Evolutionary conservation across 768 basidiomycete genomes (phyloP).

Genomic region (Suillus discolor): DNA sequence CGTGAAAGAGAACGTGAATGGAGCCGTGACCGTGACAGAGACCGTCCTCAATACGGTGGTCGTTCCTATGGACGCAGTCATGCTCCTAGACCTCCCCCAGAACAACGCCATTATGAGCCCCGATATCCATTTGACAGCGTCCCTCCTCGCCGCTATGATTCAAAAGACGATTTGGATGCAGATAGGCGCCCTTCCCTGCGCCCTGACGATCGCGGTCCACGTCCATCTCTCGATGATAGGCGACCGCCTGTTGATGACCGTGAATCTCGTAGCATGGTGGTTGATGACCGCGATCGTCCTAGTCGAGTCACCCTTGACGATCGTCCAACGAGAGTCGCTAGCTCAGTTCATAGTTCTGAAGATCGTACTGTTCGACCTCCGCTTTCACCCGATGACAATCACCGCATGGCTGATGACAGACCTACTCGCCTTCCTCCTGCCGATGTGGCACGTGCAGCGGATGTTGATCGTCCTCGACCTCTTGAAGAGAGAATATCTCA

Average conservation of each 20-base stretch:
- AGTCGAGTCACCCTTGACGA: slow-evolving; percentile 32
- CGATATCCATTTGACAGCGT: slow-evolving; percentile 36
- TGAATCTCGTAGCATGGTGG: slow-evolving; percentile 18
- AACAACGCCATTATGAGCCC: slow-evolving; percentile 51
- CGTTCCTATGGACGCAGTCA: slow-evolving; percentile 43
- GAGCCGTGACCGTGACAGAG: slow-evolving; percentile 33
- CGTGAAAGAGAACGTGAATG: slow-evolving; percentile 35
- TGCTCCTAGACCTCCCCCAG: slow-evolving; percentile 45
- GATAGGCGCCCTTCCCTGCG: slow-evolving; percentile 28
- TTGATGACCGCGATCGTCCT: slow-evolving; percentile 24
- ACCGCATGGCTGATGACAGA: slow-evolving; percentile 18
- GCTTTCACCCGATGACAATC: slow-evolving; percentile 19
- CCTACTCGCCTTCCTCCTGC: slow-evolving; percentile 18
- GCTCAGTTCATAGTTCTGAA: slow-evolving; percentile 23
- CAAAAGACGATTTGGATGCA: slow-evolving; percentile 29
- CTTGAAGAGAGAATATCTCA: slow-evolving; percentile 45
- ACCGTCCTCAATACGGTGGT: slow-evolving; percentile 38
- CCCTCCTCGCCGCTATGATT: slow-evolving; percentile 37
- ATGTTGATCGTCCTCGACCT: slow-evolving; percentile 31
- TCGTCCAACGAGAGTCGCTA: slow-evolving; percentile 31
- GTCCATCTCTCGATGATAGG: slow-evolving; percentile 34
- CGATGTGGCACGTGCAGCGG: slow-evolving; percentile 23
- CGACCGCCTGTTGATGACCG: slow-evolving; percentile 32
- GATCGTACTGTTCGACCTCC: slow-evolving; percentile 22
- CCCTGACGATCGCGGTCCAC: slow-evolving; percentile 27